phyloP scores from a whole-genome alignment of 1,284 basidiomycete species.

The Pseudozyma tsukubaensis region DNA sequence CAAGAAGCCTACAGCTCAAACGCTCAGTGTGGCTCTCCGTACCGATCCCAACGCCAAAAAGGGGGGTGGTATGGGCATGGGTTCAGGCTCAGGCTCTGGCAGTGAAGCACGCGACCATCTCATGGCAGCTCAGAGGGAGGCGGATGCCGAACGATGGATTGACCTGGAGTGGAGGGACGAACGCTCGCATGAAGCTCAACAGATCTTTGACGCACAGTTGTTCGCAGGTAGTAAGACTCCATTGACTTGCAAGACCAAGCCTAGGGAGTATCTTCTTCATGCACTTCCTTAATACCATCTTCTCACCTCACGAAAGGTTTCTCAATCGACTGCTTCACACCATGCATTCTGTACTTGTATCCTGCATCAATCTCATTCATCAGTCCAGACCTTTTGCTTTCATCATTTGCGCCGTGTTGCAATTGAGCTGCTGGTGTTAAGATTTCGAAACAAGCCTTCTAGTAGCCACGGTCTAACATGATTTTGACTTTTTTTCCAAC shows the following conservation, averaged over 20 bases:
- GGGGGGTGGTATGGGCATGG: conserved; percentile 32
- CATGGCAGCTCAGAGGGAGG: conserved; percentile 61
- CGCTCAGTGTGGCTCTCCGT: conserved; percentile 61
- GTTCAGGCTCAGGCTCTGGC: conserved; percentile 24
- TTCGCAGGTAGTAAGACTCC: conserved; percentile 51
- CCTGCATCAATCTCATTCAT: conserved; percentile 3
- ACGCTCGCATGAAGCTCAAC: conserved; percentile 33
- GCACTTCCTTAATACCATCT: conserved; percentile 19
- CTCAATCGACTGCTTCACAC: neutral
- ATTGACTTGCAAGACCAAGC: conserved; percentile 51
- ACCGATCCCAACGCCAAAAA: conserved; percentile 40
- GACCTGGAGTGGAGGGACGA: conserved; percentile 63
- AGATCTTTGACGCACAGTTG: conserved; percentile 52
- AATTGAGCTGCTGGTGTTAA: too few species aligned
- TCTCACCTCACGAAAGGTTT: neutral
- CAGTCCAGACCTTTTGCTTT: neutral
- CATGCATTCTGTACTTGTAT: conserved; percentile 34
- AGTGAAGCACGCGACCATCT: conserved; percentile 50
- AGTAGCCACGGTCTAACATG: too few species aligned
- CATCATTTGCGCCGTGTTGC: neutral
- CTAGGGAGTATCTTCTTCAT: conserved; percentile 55
- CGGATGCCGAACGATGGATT: conserved; percentile 66
- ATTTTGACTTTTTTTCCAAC: neutral
- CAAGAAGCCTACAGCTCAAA: conserved; percentile 47
- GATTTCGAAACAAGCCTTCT: neutral